Base-by-base conservation (phyloP, 768 basidiomycete genomes). In the Panaeolus papilionaceus region DNA sequence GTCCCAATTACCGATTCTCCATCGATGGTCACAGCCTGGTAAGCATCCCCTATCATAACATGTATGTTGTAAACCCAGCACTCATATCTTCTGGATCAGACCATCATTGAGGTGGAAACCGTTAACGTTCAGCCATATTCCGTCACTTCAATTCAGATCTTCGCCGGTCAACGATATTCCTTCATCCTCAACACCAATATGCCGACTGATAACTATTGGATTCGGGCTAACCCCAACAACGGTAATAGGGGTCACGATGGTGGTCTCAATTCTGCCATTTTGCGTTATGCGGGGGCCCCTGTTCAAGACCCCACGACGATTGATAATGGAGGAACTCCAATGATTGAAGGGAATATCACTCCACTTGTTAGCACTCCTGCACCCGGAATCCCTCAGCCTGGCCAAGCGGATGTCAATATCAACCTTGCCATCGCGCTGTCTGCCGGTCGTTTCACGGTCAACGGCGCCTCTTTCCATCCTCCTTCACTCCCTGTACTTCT, bases 51-150 rank as follows among this genome's bases (percentile, higher is more conserved):
- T 79, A 23, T 40, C 20, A 28, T 23, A 42, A 45, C 71, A 10
- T 84, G 9, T 75, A 74, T 38, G 70, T 70, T 23, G 61, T 77
- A 11, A 81, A 80, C 2, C 61, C 3, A 33, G 33, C 33, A 33
- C 33, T 79, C 14, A 68, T 38, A 26, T 45, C 61, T 58, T 39
- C 16, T 33, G 33, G 40, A 14, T 12, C 61, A 74, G 78, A 87
- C 83, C 6, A 76, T 89, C 62, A 88, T 89, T 47, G 87, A 88
- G 69, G 84, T 74, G 2, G 88, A 88, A 62, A 81, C 83, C 0
- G 76, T 74, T 51, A 82, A 82, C 69, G 80, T 80, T 0, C 44
- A 71, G 20, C 84, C 87, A 0, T 73, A 83, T 5, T 74, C 76
- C 4, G 85, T 85, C 4, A 82, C 85, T 58, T 78, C 75, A 16